phyloP scores from a whole-genome alignment of 176 grass and related monocot genomes.

The Ananas comosus region DNA sequence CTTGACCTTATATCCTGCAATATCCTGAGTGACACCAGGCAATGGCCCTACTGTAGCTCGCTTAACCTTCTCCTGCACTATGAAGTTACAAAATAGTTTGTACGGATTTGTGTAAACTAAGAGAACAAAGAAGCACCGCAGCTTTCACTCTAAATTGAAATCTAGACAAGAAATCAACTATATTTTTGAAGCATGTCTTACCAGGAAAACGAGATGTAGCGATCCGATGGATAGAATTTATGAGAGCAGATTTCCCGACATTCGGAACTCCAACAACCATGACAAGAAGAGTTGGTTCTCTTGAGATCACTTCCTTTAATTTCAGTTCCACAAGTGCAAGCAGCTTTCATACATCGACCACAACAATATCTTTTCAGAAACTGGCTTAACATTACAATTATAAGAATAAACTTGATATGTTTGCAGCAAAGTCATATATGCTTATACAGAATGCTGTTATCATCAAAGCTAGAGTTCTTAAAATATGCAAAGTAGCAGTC shows the following conservation, averaged over 20 bases:
- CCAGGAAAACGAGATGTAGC: constrained; percentile 76
- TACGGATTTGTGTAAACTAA: background rate
- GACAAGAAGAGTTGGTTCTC: constrained; percentile 92
- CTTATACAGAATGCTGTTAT: background rate
- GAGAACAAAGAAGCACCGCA: background rate
- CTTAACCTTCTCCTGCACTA: constrained; percentile 78
- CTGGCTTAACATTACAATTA: background rate
- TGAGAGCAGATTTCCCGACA: constrained; percentile 91
- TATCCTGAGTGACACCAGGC: constrained; percentile 95
- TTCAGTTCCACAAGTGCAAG: constrained; percentile 77
- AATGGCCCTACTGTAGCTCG: constrained; percentile 72
- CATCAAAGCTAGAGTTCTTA: background rate
- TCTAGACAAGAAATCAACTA: background rate
- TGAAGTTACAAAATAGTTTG: constrained; percentile 9
- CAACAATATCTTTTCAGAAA: background rate
- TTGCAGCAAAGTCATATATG: too few relatives aligned
- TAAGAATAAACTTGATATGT: background rate
- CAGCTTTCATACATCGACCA: constrained; percentile 36
- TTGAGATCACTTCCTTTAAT: constrained; percentile 77
- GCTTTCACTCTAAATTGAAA: background rate
- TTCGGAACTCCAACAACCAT: constrained; percentile 96
- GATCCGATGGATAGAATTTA: constrained; percentile 86
- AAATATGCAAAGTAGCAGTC: background rate
- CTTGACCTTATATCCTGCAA: constrained; percentile 84
- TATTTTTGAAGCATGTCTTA: constrained; percentile 24